These are phyloP conservation scores for Triangularia verruculosa DNA, from an alignment of 2,329 filamentous ascomycete species.

Conservation along the genomic window DNA sequence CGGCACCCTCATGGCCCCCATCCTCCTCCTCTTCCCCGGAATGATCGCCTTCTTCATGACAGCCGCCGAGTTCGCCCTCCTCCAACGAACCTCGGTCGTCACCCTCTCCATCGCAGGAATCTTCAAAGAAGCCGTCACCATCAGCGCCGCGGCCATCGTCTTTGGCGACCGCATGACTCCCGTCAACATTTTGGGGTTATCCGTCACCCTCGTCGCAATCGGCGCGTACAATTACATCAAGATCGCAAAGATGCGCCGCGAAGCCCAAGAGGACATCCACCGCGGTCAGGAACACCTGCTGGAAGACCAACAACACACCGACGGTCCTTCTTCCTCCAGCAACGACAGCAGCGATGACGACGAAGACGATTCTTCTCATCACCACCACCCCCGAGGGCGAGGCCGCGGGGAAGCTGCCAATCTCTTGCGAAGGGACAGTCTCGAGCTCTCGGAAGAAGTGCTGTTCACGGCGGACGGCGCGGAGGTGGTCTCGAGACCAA, in stretches of 20 bases:
- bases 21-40: slow-evolving; percentile 85
- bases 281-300: slow-evolving; percentile 36
- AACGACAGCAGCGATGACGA: slow-evolving; percentile 21
- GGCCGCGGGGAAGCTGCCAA: slow-evolving; percentile 43
- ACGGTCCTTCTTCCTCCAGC: slow-evolving; percentile 6
- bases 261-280: slow-evolving; percentile 59
- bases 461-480: slow-evolving; percentile 20
- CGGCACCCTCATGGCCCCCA: slow-evolving; percentile 62
- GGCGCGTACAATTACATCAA: slow-evolving; percentile 93
- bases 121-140: slow-evolving; percentile 98
- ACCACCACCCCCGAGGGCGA: no score
- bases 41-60: slow-evolving; percentile 95
- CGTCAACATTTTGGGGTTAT: slow-evolving; percentile 80
- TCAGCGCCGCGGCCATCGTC: slow-evolving; percentile 79
- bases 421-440: slow-evolving; percentile 36
- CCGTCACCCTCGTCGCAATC: slow-evolving; percentile 88
- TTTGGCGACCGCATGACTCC: slow-evolving; percentile 86
- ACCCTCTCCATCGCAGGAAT: slow-evolving; percentile 96
- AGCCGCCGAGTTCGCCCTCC: slow-evolving; percentile 87
- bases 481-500: slow-evolving; percentile 12
- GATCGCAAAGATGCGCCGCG: slow-evolving; percentile 79
- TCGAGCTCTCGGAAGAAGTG: slow-evolving; percentile 12
- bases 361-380: slow-evolving; percentile 37
- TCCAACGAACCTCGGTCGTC: slow-evolving; percentile 93
- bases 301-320: background rate